phyloP scores from a whole-genome alignment of 2,329 filamentous ascomycete genomes.

The Dendryphion nanum region DNA sequence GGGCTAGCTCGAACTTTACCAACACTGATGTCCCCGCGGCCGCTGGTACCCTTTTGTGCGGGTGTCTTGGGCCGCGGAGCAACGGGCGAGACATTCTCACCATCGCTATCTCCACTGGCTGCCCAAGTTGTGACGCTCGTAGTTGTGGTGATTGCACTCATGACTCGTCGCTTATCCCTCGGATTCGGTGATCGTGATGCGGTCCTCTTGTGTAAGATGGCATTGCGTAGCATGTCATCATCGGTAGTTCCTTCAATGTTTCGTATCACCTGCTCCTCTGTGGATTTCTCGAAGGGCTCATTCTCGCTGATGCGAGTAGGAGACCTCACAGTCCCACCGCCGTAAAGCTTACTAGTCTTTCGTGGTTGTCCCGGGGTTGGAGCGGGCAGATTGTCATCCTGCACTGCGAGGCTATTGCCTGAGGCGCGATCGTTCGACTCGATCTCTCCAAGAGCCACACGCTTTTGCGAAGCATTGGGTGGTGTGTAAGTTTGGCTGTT shows the following conservation, averaged over 20 bases:
- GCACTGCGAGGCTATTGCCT: conserved; percentile 57
- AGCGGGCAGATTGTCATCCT: conserved; percentile 89
- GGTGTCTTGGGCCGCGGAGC: conserved; percentile 46
- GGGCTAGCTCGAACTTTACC: conserved; percentile 47
- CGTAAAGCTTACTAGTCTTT: conserved; percentile 77
- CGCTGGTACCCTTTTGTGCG: conserved; percentile 39
- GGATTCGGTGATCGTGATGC: conserved; percentile 58
- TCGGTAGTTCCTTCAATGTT: conserved; percentile 67
- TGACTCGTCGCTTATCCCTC: conserved; percentile 68
- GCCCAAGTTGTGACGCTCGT: conserved; percentile 30
- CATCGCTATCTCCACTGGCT: conserved; percentile 45
- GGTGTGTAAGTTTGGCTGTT: conserved; percentile 77
- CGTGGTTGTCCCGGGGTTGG: conserved; percentile 94
- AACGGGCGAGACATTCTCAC: conserved; percentile 43
- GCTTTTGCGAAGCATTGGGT: conserved; percentile 72
- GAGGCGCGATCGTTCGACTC: conserved; percentile 67
- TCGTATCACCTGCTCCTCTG: conserved; percentile 51
- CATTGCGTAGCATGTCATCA: conserved; percentile 77
- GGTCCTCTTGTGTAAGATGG: conserved; percentile 61
- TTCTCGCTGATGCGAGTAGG: conserved; percentile 47
- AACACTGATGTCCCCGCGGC: conserved; percentile 45
- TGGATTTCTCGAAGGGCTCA: conserved; percentile 53
- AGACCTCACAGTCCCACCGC: conserved; percentile 47
- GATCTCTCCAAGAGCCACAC: conserved; percentile 90
- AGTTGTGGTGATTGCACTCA: conserved; percentile 51